Evolutionary conservation across 2,329 filamentous ascomycete genomes (phyloP), one percentile per base, ranked within the genome.

Genomic region (Fusarium brevicatenulatum): DNA sequence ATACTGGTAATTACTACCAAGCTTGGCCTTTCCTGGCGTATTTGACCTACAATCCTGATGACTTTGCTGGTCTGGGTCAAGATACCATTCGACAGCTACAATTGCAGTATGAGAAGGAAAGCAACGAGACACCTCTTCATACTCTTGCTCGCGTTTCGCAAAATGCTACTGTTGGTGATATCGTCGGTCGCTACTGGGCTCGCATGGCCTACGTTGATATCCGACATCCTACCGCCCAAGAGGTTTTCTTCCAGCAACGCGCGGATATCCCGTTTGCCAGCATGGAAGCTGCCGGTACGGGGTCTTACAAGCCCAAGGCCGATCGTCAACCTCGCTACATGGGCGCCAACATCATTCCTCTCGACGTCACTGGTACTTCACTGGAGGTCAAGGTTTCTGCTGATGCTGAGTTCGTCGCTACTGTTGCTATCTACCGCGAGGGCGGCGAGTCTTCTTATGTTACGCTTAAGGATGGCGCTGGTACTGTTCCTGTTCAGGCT

Each of bases 131-230:
- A 1, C 86, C 86, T 3, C 80, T 88, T 25, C 85, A 87, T 60
- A 80, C 82, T 4, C 79, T 87, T 4, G 78, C 82, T 23, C 81
- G 84, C 25, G 77, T 87, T 1, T 79, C 82, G 4, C 63, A 70
- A 12, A 76, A 74, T 37, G 66, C 79, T 28, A 78, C 76, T 23
- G 78, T 81, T 21, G 82, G 83, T 25, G 81, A 83, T 18, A 79
- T 88, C 13, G 82, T 88, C 12, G 85, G 82, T 7, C 78, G 81
- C 21, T 88, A 88, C 78, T 87, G 86, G 86, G 86, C 86, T 5
- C 82, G 82, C 66, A 88, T 88, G 86, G 86, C 86, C 9, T 86
- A 84, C 68, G 84, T 84, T 16, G 86, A 88, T 47, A 86, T 87
- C 37, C 85, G 84, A 18, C 84, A 87, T 71, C 65, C 79, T 2